Evolutionary conservation across 148 eudicot species (phyloP).

Genomic region (Pharnaceum exiguum): DNA sequence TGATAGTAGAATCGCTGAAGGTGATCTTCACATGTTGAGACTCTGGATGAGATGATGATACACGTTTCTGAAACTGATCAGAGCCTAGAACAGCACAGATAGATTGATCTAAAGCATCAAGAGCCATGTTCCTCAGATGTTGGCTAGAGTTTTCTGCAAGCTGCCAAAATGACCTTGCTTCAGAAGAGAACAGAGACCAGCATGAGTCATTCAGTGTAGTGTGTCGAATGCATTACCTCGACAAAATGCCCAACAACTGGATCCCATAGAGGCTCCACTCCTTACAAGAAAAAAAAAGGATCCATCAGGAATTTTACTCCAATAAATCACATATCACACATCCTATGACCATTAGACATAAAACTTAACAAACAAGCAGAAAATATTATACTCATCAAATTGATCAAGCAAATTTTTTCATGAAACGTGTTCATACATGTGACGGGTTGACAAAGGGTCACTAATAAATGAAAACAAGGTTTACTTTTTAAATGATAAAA

Average conservation of each 20-base stretch:
- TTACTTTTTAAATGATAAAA: no score
- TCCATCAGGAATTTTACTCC: neutral
- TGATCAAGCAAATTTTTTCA: no score
- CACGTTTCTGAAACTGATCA: constrained; percentile 57
- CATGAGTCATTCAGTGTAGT: neutral
- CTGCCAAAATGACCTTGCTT: constrained; percentile 36
- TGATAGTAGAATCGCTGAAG: neutral
- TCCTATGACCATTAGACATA: no score
- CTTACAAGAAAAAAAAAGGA: constrained; percentile 29
- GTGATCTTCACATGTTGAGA: constrained; percentile 38
- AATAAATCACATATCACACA: constrained; percentile 4
- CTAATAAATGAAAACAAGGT: no score
- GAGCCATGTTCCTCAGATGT: constrained; percentile 66
- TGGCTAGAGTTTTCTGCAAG: constrained; percentile 77
- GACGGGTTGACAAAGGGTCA: no score
- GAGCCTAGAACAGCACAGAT: constrained; percentile 93
- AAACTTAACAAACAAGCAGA: no score
- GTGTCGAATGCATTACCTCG: constrained; percentile 47
- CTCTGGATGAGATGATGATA: constrained; percentile 30
- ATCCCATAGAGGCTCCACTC: constrained; percentile 97
- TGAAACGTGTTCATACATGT: no score
- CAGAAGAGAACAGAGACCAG: constrained; percentile 7
- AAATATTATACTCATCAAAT: no score
- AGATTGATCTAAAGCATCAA: constrained; percentile 89
- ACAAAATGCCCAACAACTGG: constrained; percentile 76